These are phyloP conservation scores for Apophysomyces sp. DNA, from an alignment of 371 early-diverging fungal genomes.

Conservation along the genomic window DNA sequence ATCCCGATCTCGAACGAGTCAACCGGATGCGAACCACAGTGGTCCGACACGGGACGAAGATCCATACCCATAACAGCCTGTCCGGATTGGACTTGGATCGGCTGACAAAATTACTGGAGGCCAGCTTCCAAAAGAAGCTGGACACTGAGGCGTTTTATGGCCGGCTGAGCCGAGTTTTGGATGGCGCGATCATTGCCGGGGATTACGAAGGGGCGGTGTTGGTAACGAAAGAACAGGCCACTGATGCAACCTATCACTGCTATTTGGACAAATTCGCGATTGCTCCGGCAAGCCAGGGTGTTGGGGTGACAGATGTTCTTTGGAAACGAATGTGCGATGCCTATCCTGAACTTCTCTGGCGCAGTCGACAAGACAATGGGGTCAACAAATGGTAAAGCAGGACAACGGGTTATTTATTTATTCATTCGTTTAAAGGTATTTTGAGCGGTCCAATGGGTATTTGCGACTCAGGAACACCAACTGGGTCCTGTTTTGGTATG, in stretches of 20 bases:
- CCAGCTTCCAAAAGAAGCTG: slow-evolving; percentile 75
- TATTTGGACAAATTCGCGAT: slow-evolving; percentile 96
- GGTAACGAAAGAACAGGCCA: slow-evolving; percentile 31
- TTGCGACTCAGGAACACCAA: slow-evolving; percentile 56
- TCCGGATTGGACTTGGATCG: slow-evolving; percentile 51
- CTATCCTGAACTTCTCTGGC: slow-evolving; percentile 83
- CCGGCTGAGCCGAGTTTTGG: slow-evolving; percentile 56
- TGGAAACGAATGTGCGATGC: slow-evolving; percentile 78
- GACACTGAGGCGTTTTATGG: slow-evolving; percentile 57
- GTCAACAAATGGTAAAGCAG: slow-evolving; percentile 84
- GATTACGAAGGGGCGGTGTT: slow-evolving; percentile 70
- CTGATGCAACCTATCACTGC: slow-evolving; percentile 8
- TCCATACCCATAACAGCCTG: slow-evolving; percentile 51
- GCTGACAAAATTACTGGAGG: slow-evolving; percentile 68
- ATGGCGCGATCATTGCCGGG: slow-evolving; percentile 80
- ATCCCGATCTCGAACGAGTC: slow-evolving; percentile 16
- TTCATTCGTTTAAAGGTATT: slow-evolving; percentile 60
- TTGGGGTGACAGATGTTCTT: slow-evolving; percentile 90
- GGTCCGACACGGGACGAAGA: slow-evolving; percentile 74
- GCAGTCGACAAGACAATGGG: slow-evolving; percentile 83
- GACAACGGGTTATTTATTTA: background rate
- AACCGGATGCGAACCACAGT: slow-evolving; percentile 65
- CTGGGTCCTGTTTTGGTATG: slow-evolving; percentile 84
- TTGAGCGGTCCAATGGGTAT: slow-evolving; percentile 84
- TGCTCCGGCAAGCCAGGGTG: slow-evolving; percentile 84